Base-by-base conservation (phyloP, 306 rosid species). In the Lagenaria siceraria region DNA sequence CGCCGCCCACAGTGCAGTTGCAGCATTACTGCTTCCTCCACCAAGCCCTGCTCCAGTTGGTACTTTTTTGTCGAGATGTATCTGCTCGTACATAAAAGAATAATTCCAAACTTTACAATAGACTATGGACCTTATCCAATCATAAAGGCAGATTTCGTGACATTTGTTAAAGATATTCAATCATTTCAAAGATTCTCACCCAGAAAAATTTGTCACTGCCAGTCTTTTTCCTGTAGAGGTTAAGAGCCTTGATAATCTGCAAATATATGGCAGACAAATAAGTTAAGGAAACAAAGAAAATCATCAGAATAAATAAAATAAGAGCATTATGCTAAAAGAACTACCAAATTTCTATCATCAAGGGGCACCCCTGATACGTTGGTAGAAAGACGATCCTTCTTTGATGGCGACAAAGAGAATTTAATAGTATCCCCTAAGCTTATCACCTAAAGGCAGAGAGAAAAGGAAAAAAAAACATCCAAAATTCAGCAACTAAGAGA, bases 21-120 rank as follows among this genome's bases (percentile, higher is more conserved):
- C 98, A 78, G 98, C 98, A 78, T 95, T 95, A 85, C 97, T 90
- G 82, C 98, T 95, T 84, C 97, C 98, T 76, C 98, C 98, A 66
- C 98, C 98, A 76, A 95, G 97, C 82, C 98, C 98, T 5, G 98
- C 98, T 74, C 98, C 98, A 24, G 96, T 92, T 5, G 98, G 98
- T 77, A 95, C 98, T 75, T 81, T 88, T 71, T 95, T 95, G 78
- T 92, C 96, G 74, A 95, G 90, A 88, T 95, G 98, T 86, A 95
- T 92, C 98, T 95, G 92, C 75, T 77, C 74, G 76, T 21, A 81
- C n/a, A 56, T 7, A 63, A 66, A 40, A n/a, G 35, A 17, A 74
- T 54, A 79, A 43, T 56, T 62, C 69, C 46, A 61, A 64, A 77
- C 64, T 62, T 33, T 14, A 22, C 68, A 9, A 73, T 19, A 33